These are phyloP conservation scores for Kodamaea suecica DNA, from an alignment of 1,139 yeast species.

Conservation along the genomic window DNA sequence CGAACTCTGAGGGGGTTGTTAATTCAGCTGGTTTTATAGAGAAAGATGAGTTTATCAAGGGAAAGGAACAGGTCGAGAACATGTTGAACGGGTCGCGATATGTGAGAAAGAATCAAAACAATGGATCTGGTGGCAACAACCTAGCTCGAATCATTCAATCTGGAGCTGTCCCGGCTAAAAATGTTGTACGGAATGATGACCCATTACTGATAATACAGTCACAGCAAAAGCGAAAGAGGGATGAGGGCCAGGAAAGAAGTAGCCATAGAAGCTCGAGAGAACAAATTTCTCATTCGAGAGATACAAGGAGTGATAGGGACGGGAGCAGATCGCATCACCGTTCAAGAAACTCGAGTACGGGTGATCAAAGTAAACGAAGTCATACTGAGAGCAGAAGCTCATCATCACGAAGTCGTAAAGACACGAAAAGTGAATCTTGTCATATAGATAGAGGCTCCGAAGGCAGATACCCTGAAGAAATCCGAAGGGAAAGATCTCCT, in stretches of 20 bases:
- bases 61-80: conserved; percentile 34
- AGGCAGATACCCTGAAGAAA: too few species aligned
- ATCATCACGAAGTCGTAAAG: too few species aligned
- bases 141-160: conserved; percentile 18
- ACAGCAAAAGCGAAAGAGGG: conserved; percentile 28
- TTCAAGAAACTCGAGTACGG: conserved; percentile 1
- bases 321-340: conserved; percentile 2
- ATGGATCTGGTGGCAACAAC: conserved; percentile 12
- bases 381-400: too few species aligned
- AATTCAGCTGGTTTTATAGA: conserved; percentile 34
- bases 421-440: too few species aligned
- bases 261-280: conserved; percentile 3
- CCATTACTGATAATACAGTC: conserved; percentile 52
- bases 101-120: conserved; percentile 9
- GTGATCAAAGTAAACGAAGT: too few species aligned
- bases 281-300: conserved; percentile 2
- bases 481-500: conserved; percentile 8
- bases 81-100: conserved; percentile 24
- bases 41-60: conserved; percentile 34
- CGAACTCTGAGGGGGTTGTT: conserved; percentile 10
- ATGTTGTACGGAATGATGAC: conserved; percentile 40
- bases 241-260: conserved; percentile 1
- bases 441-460: too few species aligned
- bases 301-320: conserved; percentile 1
- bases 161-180: conserved; percentile 16